phyloP scores from a whole-genome alignment of 2,329 filamentous ascomycete genomes.

The Claviceps sp. region DNA sequence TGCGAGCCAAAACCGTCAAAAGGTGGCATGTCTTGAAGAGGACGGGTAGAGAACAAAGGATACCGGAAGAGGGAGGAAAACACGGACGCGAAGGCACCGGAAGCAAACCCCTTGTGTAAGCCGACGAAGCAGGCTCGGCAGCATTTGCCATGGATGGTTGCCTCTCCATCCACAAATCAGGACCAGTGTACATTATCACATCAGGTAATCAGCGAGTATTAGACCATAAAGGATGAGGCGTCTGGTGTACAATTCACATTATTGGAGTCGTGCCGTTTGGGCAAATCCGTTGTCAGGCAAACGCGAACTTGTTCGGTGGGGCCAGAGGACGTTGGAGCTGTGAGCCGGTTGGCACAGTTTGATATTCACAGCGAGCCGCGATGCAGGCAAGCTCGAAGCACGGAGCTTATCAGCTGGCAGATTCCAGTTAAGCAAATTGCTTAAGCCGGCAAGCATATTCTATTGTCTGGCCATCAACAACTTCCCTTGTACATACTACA shows the following conservation, averaged over 20 bases:
- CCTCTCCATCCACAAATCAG: conserved; percentile 33
- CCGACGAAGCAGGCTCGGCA: conserved; percentile 15
- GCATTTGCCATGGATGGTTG: conserved; percentile 21
- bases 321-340: not conserved
- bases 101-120: conserved; percentile 16
- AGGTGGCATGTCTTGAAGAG: not conserved
- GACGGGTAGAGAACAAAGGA: conserved; percentile 6
- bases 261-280: conserved; percentile 3
- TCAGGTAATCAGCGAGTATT: conserved; percentile 30
- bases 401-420: conserved; percentile 1
- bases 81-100: not conserved
- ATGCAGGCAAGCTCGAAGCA: not conserved
- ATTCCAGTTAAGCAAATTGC: not conserved
- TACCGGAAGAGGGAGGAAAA: not conserved
- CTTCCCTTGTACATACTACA: not conserved
- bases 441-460: not conserved
- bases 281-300: not conserved
- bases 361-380: not conserved
- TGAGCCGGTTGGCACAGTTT: not conserved
- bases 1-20: conserved; percentile 5
- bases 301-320: not conserved
- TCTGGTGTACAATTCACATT: conserved; percentile 19
- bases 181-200: conserved; percentile 38
- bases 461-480: not conserved
- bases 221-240: conserved; percentile 27